A percentile compares a stretch with the other conserved stretches of the same genome.
These are phyloP conservation scores for Mycena epipterygia DNA, from an alignment of 768 basidiomycete genomes.

Conservation along the genomic window DNA sequence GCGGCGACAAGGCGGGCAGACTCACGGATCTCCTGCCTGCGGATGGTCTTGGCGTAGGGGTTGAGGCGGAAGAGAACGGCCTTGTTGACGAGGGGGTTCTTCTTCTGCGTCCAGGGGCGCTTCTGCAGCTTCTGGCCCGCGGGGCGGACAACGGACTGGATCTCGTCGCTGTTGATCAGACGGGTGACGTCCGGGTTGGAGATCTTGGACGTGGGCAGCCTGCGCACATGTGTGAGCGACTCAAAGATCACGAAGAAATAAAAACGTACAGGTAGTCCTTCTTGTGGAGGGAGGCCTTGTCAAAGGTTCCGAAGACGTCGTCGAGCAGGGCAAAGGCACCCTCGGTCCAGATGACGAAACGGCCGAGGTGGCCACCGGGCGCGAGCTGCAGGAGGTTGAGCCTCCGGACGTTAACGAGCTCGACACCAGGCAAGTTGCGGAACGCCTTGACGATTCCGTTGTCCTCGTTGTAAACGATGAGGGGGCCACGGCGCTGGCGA, in stretches of 20 bases:
- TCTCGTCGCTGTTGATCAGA: conserved; percentile 98
- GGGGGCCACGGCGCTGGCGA: conserved; percentile 97
- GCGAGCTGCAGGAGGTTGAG: conserved; percentile 99
- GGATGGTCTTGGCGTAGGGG: conserved; percentile 96
- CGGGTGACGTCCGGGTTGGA: conserved; percentile 96
- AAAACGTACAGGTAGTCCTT: conserved; percentile 84
- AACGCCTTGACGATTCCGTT: conserved; percentile 98
- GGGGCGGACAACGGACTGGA: conserved; percentile 95
- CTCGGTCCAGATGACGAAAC: conserved; percentile 99
- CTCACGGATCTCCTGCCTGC: conserved; percentile 89
- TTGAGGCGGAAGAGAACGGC: conserved; percentile 96
- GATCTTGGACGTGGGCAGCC: conserved; percentile 97
- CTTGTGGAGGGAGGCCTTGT: conserved; percentile 88
- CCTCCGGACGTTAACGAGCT: conserved; percentile 92
- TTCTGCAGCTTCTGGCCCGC: conserved; percentile 89
- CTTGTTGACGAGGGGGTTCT: conserved; percentile 97
- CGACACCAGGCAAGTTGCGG: conserved; percentile 99
- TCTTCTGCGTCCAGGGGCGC: conserved; percentile 98
- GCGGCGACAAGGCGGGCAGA: conserved; percentile 40
- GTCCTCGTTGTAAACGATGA: conserved; percentile 97
- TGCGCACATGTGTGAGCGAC: conserved; percentile 43
- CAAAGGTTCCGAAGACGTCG: conserved; percentile 95
- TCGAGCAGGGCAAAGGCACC: conserved; percentile 93
- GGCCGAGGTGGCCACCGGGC: conserved; percentile 98
- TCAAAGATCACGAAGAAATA: conserved; percentile 5